phyloP scores from a whole-genome alignment of 306 rosid genomes.

The Hylodesmum podocarpum region DNA sequence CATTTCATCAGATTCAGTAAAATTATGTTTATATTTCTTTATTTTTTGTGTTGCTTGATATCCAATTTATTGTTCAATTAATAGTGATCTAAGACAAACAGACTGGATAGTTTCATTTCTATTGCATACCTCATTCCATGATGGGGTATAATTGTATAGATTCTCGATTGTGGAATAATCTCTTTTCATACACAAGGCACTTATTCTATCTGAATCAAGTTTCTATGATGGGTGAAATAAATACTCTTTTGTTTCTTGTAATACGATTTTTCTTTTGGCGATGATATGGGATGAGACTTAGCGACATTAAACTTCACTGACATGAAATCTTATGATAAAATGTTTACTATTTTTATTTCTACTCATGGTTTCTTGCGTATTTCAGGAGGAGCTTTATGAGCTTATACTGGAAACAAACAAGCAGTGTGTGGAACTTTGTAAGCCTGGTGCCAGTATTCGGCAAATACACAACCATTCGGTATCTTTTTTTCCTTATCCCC shows the following conservation, averaged over 20 bases:
- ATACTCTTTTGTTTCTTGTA: not conserved
- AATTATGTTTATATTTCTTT: not conserved
- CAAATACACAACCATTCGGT: slow-evolving; percentile 86
- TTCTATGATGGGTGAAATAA: slow-evolving; percentile 18
- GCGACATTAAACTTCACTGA: not conserved
- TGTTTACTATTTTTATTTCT: not conserved
- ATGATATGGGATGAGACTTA: not conserved
- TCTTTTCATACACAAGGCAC: not conserved
- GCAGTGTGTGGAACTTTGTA: slow-evolving; percentile 82
- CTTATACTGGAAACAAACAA: slow-evolving; percentile 80
- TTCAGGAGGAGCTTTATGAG: slow-evolving; percentile 88
- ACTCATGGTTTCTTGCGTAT: slow-evolving; percentile 26
- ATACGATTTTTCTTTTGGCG: not conserved
- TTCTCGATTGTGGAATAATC: slow-evolving; percentile 18
- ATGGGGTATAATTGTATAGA: slow-evolving; percentile 16
- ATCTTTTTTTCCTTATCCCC: slow-evolving; percentile 26
- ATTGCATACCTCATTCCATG: not conserved
- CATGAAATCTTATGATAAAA: not conserved
- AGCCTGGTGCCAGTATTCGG: slow-evolving; percentile 75
- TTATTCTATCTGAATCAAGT: slow-evolving; percentile 10
- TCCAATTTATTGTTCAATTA: slow-evolving; percentile 1
- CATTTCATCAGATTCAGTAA: not conserved
- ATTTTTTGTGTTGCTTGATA: not conserved
- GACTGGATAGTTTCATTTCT: slow-evolving; percentile 14
- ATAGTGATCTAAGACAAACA: slow-evolving; percentile 16